phyloP scores from a whole-genome alignment of 768 basidiomycete genomes.

The Phanerochaete sordida region DNA sequence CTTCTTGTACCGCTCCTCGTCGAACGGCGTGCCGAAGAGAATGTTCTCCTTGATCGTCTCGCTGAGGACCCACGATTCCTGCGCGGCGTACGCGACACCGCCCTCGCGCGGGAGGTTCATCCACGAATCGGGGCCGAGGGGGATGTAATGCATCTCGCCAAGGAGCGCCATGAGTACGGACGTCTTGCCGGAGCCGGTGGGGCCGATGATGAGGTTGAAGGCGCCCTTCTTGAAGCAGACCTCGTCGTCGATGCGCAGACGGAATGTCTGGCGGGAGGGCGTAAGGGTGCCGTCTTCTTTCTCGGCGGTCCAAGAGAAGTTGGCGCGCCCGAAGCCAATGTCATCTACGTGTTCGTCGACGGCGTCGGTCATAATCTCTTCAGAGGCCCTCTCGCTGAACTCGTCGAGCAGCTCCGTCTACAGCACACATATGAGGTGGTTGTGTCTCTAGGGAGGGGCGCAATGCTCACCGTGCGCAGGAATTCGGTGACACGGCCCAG shows the following conservation, averaged over 20 bases:
- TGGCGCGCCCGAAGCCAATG: conserved; percentile 24
- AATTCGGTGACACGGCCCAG: conserved; percentile 53
- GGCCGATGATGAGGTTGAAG: conserved; percentile 30
- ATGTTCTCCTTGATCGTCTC: conserved; percentile 48
- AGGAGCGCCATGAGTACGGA: conserved; percentile 30
- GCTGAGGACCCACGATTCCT: conserved; percentile 48
- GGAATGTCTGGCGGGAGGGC: conserved; percentile 20
- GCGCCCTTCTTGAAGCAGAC: conserved; percentile 23
- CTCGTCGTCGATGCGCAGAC: conserved; percentile 25
- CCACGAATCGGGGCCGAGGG: conserved; percentile 31
- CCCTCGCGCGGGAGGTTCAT: conserved; percentile 40
- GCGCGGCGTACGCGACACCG: conserved; percentile 46
- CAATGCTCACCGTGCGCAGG: conserved; percentile 29
- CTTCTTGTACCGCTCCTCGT: conserved; percentile 43
- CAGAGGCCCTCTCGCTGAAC: conserved; percentile 9
- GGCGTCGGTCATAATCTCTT: conserved; percentile 2
- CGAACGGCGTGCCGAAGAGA: conserved; percentile 44
- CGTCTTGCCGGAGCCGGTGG: conserved; percentile 30
- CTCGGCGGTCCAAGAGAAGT: conserved; percentile 26
- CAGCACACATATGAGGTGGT: neutral
- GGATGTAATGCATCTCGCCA: conserved; percentile 31
- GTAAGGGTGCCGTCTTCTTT: conserved; percentile 3
- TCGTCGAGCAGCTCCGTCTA: conserved; percentile 29
- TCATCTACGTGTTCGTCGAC: neutral
- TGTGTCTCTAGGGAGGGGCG: neutral